Evolutionary conservation across 768 basidiomycete species (phyloP), one percentile per base, ranked within the genome.

Genomic region (Dacryopinax primogenitus): DNA sequence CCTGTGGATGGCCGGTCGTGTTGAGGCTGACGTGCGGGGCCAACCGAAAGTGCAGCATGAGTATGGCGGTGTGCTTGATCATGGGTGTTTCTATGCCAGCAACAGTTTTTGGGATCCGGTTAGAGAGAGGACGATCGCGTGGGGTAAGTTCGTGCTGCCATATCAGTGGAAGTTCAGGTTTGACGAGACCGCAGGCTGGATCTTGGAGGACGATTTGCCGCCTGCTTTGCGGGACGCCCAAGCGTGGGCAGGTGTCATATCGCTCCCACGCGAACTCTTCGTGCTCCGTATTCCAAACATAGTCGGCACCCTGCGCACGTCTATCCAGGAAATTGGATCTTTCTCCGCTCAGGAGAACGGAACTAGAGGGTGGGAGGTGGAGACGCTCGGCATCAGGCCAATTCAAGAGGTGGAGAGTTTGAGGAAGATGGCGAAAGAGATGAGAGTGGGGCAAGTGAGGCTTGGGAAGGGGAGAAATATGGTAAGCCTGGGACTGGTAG

Each of bases 31-130:
- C 15, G 33, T 9, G 15, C 4, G 37, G 34, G 34, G 33, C n/a
- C 30, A 34, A n/a, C 33, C 62, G 62, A 33, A 23, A 3, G 21
- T 63, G 33, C 33, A 63, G 32, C 35, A 63, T 36, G 23, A 33
- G 34, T 63, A 16, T 28, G 62, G 62, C 15, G 62, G 62, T 16
- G 62, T 63, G 23, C 36, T 63, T 7, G 62, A 63, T 35, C 62
- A 63, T 36, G 62, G 62, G 4, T 36, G 33, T n/a, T 37, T 34
- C 62, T 63, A 63, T 26, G 62, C 62, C 28, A 35, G 33, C 15
- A 63, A 63, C 34, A 13, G 33, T 4, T 63, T 63, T 28, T 63
- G 62, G 62, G 62, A 63, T 37, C 62, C 62, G 12, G 62, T 35
- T 12, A 63, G 18, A 26, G 33, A 35, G 62, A 33, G 35, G 7